These are phyloP conservation scores for Phytopythium mirpurense DNA, from an alignment of 352 stramenopile species.

Conservation along the genomic window DNA sequence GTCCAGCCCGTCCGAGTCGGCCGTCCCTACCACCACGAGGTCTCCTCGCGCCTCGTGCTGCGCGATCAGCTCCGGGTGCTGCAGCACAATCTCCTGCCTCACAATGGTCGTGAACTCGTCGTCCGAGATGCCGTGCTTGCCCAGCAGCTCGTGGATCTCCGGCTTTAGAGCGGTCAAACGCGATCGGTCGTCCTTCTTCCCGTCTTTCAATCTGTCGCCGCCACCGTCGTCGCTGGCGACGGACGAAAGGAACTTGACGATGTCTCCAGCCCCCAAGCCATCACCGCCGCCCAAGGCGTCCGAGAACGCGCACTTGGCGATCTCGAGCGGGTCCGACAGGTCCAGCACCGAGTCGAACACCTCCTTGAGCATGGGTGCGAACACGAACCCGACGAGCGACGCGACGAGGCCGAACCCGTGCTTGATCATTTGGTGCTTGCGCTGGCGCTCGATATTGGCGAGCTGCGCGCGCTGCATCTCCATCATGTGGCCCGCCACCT, in stretches of 20 bases:
- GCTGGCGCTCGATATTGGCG: slow-evolving; percentile 10
- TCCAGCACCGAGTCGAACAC: slow-evolving; percentile 17
- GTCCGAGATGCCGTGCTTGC: neutral
- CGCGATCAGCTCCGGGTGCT: slow-evolving; percentile 10
- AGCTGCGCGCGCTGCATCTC: slow-evolving; percentile 7
- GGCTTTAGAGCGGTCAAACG: neutral
- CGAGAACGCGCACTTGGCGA: neutral
- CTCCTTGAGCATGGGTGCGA: slow-evolving; percentile 18
- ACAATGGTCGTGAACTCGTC: slow-evolving; percentile 13
- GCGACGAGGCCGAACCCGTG: slow-evolving; percentile 13
- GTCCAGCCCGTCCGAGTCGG: neutral
- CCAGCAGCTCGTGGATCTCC: slow-evolving; percentile 4
- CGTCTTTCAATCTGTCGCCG: neutral
- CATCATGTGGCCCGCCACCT: slow-evolving; percentile 8
- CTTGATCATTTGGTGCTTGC: slow-evolving; percentile 13
- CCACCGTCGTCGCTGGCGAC: neutral
- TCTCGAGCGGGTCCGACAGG: slow-evolving; percentile 15
- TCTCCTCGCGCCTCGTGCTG: slow-evolving; percentile 3
- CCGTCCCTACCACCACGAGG: neutral
- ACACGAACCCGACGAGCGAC: slow-evolving; percentile 15
- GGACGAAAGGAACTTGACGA: slow-evolving; percentile 3
- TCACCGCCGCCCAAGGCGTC: slow-evolving; percentile 4
- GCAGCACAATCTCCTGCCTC: slow-evolving; percentile 13
- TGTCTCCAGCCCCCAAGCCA: slow-evolving; percentile 5
- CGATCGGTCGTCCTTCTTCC: neutral